phyloP scores from a whole-genome alignment of 208 protist genomes.

The Blastocrithidia nonstop region DNA sequence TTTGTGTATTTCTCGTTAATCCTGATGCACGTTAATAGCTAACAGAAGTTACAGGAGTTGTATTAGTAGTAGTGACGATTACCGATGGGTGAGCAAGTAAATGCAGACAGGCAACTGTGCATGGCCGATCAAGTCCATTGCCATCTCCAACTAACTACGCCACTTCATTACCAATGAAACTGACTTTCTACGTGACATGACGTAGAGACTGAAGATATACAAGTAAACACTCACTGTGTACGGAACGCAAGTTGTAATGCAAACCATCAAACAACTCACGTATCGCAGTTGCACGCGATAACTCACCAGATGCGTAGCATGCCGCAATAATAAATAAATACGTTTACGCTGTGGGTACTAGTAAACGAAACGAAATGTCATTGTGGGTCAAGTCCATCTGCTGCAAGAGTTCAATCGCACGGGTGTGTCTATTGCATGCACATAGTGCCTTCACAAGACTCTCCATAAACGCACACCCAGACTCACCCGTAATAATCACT shows the following conservation, averaged over 20 bases:
- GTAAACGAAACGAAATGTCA: constrained; percentile 24
- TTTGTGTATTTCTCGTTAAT: no score
- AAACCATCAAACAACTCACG: constrained; percentile 11
- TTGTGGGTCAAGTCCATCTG: constrained; percentile 21
- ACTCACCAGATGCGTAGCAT: constrained; percentile 35
- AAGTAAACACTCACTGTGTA: constrained; percentile 55
- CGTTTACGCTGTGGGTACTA: constrained; percentile 56
- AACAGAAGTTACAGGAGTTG: no score
- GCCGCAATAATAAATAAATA: constrained; percentile 55
- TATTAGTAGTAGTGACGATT: no score
- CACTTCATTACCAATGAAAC: constrained; percentile 14
- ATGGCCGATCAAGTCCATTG: constrained; percentile 40
- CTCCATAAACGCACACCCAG: constrained; percentile 62
- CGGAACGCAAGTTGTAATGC: constrained; percentile 28
- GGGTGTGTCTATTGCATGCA: constrained; percentile 38
- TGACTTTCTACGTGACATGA: constrained; percentile 15
- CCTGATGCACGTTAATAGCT: no score
- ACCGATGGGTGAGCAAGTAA: constrained; percentile 30
- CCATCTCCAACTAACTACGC: constrained; percentile 26
- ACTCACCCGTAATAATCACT: constrained; percentile 33
- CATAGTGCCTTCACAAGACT: constrained; percentile 42
- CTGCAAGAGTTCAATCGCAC: constrained; percentile 25
- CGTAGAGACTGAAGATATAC: constrained; percentile 55
- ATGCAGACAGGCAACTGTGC: constrained; percentile 51
- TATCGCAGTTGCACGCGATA: constrained; percentile 31